Evolutionary conservation across 2,329 filamentous ascomycete genomes (phyloP).

Genomic region (Alternaria triticina): DNA sequence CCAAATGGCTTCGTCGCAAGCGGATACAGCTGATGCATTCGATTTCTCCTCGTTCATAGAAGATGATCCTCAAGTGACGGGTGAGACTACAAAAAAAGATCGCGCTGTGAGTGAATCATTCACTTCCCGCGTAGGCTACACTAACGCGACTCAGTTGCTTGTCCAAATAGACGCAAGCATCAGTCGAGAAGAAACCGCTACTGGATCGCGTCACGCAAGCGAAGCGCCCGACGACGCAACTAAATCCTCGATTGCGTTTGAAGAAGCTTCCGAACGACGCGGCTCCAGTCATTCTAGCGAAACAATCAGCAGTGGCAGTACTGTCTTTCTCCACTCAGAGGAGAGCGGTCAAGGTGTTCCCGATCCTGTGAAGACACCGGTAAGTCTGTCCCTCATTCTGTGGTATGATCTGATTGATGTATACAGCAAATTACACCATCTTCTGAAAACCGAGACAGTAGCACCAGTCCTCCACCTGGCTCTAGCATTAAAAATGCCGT

Average conservation of each 20-base stretch:
- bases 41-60: background rate
- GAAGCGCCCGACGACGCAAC: background rate
- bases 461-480: conserved; percentile 11
- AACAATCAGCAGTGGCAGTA: background rate
- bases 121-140: background rate
- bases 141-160: background rate
- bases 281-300: background rate
- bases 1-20: background rate
- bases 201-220: background rate
- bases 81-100: background rate
- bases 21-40: background rate
- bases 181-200: background rate
- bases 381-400: background rate
- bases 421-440: background rate
- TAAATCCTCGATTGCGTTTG: background rate
- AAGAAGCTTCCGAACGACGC: background rate
- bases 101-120: background rate
- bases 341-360: background rate
- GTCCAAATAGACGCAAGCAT: background rate
- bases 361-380: background rate
- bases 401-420: background rate
- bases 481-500: conserved; percentile 25
- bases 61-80: background rate
- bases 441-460: background rate
- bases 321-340: background rate